A percentile compares a stretch with the other conserved stretches of the same genome.
These are phyloP conservation scores for Pythium myriotylum DNA, from an alignment of 352 stramenopile species.

Conservation along the genomic window DNA sequence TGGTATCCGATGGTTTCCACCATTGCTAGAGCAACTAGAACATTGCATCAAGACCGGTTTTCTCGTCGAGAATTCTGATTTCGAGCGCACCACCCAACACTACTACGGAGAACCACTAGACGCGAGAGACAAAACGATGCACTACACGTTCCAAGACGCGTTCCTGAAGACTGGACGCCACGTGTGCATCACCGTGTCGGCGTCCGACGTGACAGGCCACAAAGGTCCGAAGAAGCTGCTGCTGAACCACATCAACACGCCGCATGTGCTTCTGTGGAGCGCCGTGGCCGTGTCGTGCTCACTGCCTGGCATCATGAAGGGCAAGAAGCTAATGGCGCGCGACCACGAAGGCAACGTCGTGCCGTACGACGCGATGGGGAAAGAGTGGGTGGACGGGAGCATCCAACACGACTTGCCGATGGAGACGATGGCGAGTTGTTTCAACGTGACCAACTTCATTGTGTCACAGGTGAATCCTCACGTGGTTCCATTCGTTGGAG, in stretches of 20 bases:
- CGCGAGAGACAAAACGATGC: conserved; percentile 43
- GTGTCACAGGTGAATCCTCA: conserved; percentile 91
- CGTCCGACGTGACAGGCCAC: conserved; percentile 86
- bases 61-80: conserved; percentile 83
- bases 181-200: conserved; percentile 94
- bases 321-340: conserved; percentile 77
- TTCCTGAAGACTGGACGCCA: conserved; percentile 92
- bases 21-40: conserved; percentile 79
- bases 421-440: conserved; percentile 90
- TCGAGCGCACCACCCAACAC: conserved; percentile 89
- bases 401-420: conserved; percentile 93
- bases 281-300: conserved; percentile 90
- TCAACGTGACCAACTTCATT: conserved; percentile 95
- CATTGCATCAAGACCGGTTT: conserved; percentile 90
- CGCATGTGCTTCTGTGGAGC: conserved; percentile 91
- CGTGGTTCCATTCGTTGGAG: conserved; percentile 92
- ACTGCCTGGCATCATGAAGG: conserved; percentile 92
- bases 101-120: conserved; percentile 87
- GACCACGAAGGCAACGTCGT: conserved; percentile 86
- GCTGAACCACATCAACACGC: conserved; percentile 93
- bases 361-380: conserved; percentile 90
- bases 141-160: conserved; percentile 94
- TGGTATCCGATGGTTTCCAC: conserved; percentile 79
- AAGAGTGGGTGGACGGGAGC: conserved; percentile 93
- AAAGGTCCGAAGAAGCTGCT: conserved; percentile 85